Conservation (phyloP, 495 filamentous ascomycete genomes). For the Aspergillus bertholletiae region DNA sequence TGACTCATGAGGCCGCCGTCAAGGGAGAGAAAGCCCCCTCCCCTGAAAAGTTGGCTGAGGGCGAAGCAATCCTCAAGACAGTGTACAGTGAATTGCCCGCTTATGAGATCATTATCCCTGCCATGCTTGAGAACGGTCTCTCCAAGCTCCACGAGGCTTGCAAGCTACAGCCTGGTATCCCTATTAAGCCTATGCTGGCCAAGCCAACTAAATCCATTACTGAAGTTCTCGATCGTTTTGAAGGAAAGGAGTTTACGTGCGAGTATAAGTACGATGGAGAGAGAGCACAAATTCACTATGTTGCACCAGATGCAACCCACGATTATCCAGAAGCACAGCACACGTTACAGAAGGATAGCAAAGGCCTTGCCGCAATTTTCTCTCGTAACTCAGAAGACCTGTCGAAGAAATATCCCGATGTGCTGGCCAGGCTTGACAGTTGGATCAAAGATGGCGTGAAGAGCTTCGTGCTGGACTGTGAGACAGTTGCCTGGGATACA, state of each 20-base stretch:
- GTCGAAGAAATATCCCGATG: conserved; percentile 96
- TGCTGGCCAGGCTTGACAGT: conserved; percentile 75
- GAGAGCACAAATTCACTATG: conserved; percentile 94
- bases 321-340: conserved; percentile 52
- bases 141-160: conserved; percentile 76
- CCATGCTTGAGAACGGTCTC: conserved; percentile 82
- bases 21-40: conserved; percentile 65
- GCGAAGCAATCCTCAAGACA: conserved; percentile 78
- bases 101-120: conserved; percentile 92
- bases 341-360: conserved; percentile 48
- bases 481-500: conserved; percentile 97
- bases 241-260: conserved; percentile 92
- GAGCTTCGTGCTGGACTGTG: conserved; percentile 95
- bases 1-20: conserved; percentile 70
- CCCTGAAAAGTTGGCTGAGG: conserved; percentile 71
- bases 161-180: conserved; percentile 91
- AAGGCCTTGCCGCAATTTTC: conserved; percentile 83
- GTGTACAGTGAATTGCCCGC: conserved; percentile 94
- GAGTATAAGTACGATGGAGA: conserved; percentile 99
- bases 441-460: conserved; percentile 89
- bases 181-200: conserved; percentile 97
- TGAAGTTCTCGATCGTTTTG: conserved; percentile 95
- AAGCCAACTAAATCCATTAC: conserved; percentile 99
- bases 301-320: conserved; percentile 72
- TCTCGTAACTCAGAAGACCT: conserved; percentile 95